Base-by-base conservation (phyloP, 1,284 basidiomycete species). In the Sparassis latifolia region DNA sequence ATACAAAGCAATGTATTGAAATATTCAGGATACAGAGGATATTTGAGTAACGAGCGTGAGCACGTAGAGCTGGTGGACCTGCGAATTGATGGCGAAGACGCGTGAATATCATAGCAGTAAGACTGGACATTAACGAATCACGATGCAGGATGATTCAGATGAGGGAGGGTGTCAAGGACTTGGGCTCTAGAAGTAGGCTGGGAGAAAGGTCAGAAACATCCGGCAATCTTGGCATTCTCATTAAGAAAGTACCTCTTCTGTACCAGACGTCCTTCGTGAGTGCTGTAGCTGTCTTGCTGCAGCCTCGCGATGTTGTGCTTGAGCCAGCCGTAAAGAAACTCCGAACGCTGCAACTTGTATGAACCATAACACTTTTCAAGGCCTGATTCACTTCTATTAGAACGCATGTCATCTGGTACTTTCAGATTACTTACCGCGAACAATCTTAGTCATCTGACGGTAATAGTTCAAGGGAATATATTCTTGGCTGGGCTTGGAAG, bases 291-390 rank as follows among this genome's bases (percentile, higher is more conserved):
- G 28, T 46, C 28, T 10, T 10, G n/a, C 37, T 42, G 33, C 12
- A 53, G 32, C 10, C 20, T 10, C 3, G 32, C 37, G 3, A 42
- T 27, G 28, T 46, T 33, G 35, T 47, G 12, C 44, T 46, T 33
- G 4, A 53, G 28, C 52, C 52, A 53, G 10, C 31, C 27, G 28
- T 50, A 40, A 30, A 53, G 9, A 28, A 44, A 30, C 10, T 50
- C 52, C 28, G 44, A 35, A 20, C 40, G 40, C 29, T 48, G 10
- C 27, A 53, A 10, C 33, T 49, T 53, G 45, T 49, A 45, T 27
- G 38, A 38, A 10, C 48, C 52, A 35, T 49, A 49, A 28, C 52
- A 49, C 31, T 47, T 46, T 45, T 49, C 52, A 28, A 53, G 48
- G 31, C 47, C 52, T 53, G 10, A n/a, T 10, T 31, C 28, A 27